These are phyloP conservation scores for Reticulascus tulasneorum DNA, from an alignment of 2,329 filamentous ascomycete species.

Conservation along the genomic window DNA sequence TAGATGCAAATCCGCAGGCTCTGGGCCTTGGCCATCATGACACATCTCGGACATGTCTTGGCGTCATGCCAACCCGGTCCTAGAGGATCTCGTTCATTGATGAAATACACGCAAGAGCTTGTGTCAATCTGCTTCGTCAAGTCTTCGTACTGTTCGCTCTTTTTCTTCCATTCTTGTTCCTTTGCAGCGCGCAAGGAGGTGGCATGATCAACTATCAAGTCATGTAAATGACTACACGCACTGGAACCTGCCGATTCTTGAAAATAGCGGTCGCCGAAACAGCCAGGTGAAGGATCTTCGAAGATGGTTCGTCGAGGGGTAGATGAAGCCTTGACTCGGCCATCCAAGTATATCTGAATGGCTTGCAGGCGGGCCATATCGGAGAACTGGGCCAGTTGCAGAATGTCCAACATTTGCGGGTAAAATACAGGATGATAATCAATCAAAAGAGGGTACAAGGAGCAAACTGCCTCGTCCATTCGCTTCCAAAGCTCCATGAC, in stretches of 20 bases:
- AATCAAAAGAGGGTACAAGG: slow-evolving; percentile 40
- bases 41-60: slow-evolving; percentile 33
- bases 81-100: slow-evolving; percentile 15
- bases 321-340: slow-evolving; percentile 22
- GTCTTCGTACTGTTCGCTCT: slow-evolving; percentile 24
- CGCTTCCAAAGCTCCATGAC: slow-evolving; percentile 55
- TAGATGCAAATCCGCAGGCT: slow-evolving; percentile 31
- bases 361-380: slow-evolving; percentile 48
- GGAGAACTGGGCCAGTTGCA: slow-evolving; percentile 42
- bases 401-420: slow-evolving; percentile 45
- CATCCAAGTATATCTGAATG: slow-evolving; percentile 31
- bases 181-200: slow-evolving; percentile 17
- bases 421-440: slow-evolving; percentile 50
- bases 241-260: slow-evolving; percentile 15
- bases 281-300: slow-evolving; percentile 28
- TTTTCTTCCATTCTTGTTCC: slow-evolving; percentile 25
- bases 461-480: slow-evolving; percentile 47
- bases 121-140: slow-evolving; percentile 25
- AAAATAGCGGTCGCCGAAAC: slow-evolving; percentile 23
- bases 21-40: slow-evolving; percentile 20
- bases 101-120: slow-evolving; percentile 25
- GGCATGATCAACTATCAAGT: slow-evolving; percentile 20
- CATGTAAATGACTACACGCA: slow-evolving; percentile 13
- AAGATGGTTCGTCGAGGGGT: slow-evolving; percentile 39
- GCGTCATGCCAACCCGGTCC: slow-evolving; percentile 17